Evolutionary conservation across 495 filamentous ascomycete genomes (phyloP).

Genomic region (Talaromyces thailandensis): DNA sequence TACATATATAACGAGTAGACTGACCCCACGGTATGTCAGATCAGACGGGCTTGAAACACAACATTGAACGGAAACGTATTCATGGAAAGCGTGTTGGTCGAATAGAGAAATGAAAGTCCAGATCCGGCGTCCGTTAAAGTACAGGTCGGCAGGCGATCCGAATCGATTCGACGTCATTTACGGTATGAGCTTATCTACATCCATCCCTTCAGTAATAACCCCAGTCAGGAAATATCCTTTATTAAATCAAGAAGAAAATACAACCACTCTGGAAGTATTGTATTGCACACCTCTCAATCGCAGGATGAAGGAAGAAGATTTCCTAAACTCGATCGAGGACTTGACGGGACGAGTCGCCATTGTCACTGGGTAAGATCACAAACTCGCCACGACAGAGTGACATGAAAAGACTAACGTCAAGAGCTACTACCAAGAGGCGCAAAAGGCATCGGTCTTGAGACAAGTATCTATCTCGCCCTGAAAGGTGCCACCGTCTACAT

Average conservation of each 20-base stretch:
- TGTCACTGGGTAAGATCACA: constrained; percentile 11
- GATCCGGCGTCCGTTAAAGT: background rate
- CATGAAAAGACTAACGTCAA: background rate
- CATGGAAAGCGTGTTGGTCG: too few relatives aligned
- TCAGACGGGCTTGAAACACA: background rate
- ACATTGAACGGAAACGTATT: too few relatives aligned
- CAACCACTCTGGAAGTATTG: background rate
- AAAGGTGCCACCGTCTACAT: constrained; percentile 15
- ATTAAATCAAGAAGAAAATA: background rate
- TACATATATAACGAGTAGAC: background rate
- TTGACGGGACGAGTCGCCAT: constrained; percentile 13
- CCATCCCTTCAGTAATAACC: too few relatives aligned
- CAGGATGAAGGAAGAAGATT: constrained; percentile 8
- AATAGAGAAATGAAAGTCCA: background rate
- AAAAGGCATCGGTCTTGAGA: constrained; percentile 15
- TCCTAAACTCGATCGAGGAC: constrained; percentile 9
- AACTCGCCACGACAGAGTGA: background rate
- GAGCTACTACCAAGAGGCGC: constrained; percentile 7
- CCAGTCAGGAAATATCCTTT: too few relatives aligned
- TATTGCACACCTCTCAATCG: background rate
- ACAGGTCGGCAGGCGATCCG: background rate
- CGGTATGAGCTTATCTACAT: background rate
- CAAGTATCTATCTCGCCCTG: constrained; percentile 9
- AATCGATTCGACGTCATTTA: background rate
- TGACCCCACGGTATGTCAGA: background rate